Base-by-base conservation (phyloP, 2,329 filamentous ascomycete species). In the Falciphora oryzae region DNA sequence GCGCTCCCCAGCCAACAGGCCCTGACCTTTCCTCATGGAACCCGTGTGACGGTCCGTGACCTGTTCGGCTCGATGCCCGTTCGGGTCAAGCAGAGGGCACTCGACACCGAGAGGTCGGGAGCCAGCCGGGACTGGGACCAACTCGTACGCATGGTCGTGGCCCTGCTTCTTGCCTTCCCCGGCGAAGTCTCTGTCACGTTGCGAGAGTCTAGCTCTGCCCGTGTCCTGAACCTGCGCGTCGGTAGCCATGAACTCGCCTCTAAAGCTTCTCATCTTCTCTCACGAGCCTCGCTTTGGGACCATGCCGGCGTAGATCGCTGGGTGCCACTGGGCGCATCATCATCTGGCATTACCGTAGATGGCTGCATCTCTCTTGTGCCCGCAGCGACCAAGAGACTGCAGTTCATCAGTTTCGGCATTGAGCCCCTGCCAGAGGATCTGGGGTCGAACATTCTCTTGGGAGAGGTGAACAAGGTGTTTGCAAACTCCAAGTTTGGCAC, bases 21-120 rank as follows among this genome's bases (percentile, higher is more conserved):
- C 8, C 70, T 80, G 11, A 78, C 76, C 50, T 83, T 82, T 65
- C 74, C 79, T 27, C 86, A 91, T 77, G 94, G 94, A 5, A 97
- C 93, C 0, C 84, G 86, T 32, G 87, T 94, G 2, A 83, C 83
- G 0, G 89, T 96, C 7, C 85, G 88, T 65, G 89, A 97, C 73
- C 79, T 97, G 1, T 98, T 97, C 75, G 93, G 93, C 0, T 90
- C 88, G 65, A 91, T 97, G 85, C 93, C 94, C 0, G 94, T 97
- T 16, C 87, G 94, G 18, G 89, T 96, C 31, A 96, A 95, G 73
- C 90, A 93, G 70, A 85, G 93, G 67, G 85, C 85, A 0, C 69
- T 86, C 3, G 76, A 79, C 68, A 74, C 81, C 56, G 78, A 85
- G 70, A 81, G 80, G 69, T 68, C 80, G 14, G 72, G 79, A 29